phyloP scores from a whole-genome alignment of 192 early-diverging fungal genomes.

The Podochytrium sp. region DNA sequence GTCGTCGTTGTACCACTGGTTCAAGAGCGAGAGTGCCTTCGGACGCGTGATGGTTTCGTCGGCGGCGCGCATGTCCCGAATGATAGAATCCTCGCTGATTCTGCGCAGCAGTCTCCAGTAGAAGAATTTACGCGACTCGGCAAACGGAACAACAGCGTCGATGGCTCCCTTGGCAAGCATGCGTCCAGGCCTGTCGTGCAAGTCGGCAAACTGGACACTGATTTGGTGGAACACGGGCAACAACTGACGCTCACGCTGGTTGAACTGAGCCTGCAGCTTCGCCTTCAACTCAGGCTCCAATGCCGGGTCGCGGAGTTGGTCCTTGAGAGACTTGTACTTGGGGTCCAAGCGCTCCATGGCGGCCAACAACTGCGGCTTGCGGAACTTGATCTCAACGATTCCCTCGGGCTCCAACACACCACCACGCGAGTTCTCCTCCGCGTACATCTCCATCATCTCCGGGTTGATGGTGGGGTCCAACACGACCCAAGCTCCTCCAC shows the following conservation, averaged over 20 bases:
- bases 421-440: constrained; percentile 85
- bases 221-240: constrained; percentile 92
- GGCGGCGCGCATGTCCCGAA: constrained; percentile 58
- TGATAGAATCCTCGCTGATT: constrained; percentile 76
- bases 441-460: constrained; percentile 99
- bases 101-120: constrained; percentile 90
- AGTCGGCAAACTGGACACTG: constrained; percentile 94
- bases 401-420: constrained; percentile 97
- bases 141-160: constrained; percentile 78
- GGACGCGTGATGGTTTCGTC: constrained; percentile 56
- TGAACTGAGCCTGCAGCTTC: constrained; percentile 70
- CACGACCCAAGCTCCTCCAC: constrained; percentile 98
- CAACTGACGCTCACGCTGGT: constrained; percentile 83
- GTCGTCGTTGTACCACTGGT: constrained; percentile 30
- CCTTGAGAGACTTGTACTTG: constrained; percentile 75
- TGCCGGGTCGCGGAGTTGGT: constrained; percentile 42
- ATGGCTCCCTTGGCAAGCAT: constrained; percentile 96
- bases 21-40: constrained; percentile 42
- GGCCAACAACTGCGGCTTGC: constrained; percentile 86
- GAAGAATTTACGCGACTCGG: constrained; percentile 81
- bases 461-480: constrained; percentile 96
- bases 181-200: constrained; percentile 94
- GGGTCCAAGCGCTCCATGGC: constrained; percentile 93
- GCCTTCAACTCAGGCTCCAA: constrained; percentile 64
- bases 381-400: constrained; percentile 98